Conservation (phyloP, 1,139 yeast species). For the Candida sojae region DNA sequence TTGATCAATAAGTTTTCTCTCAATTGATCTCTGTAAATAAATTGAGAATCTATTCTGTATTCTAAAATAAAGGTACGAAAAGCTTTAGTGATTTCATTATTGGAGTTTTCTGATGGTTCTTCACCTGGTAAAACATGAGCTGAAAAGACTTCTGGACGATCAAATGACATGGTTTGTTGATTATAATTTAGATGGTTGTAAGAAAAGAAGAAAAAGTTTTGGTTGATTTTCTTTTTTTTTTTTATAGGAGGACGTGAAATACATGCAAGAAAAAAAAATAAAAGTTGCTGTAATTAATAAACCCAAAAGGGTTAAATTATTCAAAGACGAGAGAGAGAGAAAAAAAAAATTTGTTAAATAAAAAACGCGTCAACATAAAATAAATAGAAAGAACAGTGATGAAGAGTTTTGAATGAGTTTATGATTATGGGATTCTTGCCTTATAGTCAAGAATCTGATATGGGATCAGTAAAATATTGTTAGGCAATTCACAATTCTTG, state of each 20-base stretch:
- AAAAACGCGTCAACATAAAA: too few species aligned
- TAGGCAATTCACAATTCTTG: too few species aligned
- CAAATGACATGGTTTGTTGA: constrained; percentile 58
- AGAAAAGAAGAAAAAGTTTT: not conserved
- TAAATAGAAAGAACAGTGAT: too few species aligned
- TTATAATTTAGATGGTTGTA: not conserved
- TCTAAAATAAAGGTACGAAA: constrained; percentile 83
- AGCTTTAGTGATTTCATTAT: constrained; percentile 75
- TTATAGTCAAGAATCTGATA: too few species aligned
- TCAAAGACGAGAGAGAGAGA: not conserved
- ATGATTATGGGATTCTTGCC: too few species aligned
- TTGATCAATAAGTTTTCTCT: constrained; percentile 83
- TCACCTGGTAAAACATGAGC: constrained; percentile 90
- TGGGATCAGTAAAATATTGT: too few species aligned
- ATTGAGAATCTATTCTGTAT: constrained; percentile 80
- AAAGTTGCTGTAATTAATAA: not conserved
- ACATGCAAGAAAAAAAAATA: not conserved
- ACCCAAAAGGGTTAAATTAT: constrained; percentile 1
- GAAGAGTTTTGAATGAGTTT: too few species aligned
- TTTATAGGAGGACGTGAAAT: not conserved
- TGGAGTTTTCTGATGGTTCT: constrained; percentile 63
- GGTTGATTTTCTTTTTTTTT: not conserved
- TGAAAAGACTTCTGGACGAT: constrained; percentile 76
- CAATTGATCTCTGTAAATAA: constrained; percentile 88
- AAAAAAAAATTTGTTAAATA: not conserved